These are phyloP conservation scores for Nissolia schottii DNA, from an alignment of 306 rosid species.

Conservation along the genomic window DNA sequence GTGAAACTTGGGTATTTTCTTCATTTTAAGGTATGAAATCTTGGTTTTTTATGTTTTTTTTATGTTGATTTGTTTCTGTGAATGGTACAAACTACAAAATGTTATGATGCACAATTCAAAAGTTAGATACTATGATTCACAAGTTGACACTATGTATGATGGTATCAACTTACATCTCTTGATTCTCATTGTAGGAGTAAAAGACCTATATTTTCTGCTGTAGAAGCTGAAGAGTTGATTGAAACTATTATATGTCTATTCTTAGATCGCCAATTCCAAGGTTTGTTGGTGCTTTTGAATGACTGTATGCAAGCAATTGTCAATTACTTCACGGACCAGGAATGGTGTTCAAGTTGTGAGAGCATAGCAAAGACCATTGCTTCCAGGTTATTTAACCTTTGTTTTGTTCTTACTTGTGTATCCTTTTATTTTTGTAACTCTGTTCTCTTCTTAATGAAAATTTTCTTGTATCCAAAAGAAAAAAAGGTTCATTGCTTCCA, in stretches of 20 bases:
- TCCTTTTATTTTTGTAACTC: too few species aligned
- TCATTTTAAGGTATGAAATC: neutral
- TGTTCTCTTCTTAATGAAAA: too few species aligned
- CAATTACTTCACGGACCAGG: conserved; percentile 65
- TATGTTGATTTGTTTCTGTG: neutral
- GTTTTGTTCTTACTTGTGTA: conserved; percentile 3
- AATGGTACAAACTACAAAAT: neutral
- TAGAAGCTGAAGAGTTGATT: conserved; percentile 75
- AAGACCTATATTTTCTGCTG: conserved; percentile 47
- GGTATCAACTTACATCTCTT: neutral
- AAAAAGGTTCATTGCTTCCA: conserved; percentile 74
- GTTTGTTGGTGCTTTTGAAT: conserved; percentile 54
- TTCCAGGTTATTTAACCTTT: conserved; percentile 56
- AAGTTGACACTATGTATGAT: neutral
- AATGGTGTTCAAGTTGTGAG: conserved; percentile 71
- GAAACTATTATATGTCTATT: conserved; percentile 67
- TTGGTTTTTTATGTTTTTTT: neutral
- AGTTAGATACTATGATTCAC: neutral
- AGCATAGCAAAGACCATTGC: conserved; percentile 77
- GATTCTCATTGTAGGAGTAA: conserved; percentile 50
- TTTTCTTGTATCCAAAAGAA: too few species aligned
- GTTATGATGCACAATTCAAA: neutral
- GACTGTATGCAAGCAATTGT: conserved; percentile 65
- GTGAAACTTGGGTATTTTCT: neutral
- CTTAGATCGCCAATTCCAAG: conserved; percentile 75